A percentile compares a stretch with the other conserved stretches of the same genome.
phyloP scores from a whole-genome alignment of 257 asterid genomes.

The Solanum verrucosum region DNA sequence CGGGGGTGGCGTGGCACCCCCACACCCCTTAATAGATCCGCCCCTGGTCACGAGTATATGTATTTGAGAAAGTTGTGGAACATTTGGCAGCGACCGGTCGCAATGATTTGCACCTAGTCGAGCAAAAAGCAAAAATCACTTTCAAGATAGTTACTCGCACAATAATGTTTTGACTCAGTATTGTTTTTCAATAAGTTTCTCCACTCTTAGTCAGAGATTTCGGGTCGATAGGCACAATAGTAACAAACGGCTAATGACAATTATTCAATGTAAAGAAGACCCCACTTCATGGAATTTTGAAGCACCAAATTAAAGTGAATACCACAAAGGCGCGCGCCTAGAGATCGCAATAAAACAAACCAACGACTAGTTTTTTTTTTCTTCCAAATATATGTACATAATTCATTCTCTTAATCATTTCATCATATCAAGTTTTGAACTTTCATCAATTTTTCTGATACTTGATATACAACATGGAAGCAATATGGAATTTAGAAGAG shows the following conservation, averaged over 20 bases:
- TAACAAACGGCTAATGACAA: constrained; percentile 9
- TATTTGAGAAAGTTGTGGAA: neutral
- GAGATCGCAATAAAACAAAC: neutral
- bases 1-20: too few species aligned
- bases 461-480: constrained; percentile 31
- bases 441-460: neutral
- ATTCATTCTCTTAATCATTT: neutral
- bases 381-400: neutral
- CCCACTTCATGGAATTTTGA: constrained; percentile 5
- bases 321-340: neutral
- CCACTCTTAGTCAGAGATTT: neutral
- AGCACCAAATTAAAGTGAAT: constrained; percentile 2
- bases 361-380: neutral
- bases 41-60: neutral
- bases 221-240: neutral
- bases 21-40: too few species aligned
- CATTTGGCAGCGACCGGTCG: accelerated
- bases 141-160: too few species aligned
- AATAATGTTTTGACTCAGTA: too few species aligned
- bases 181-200: too few species aligned
- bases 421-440: neutral
- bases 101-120: too few species aligned
- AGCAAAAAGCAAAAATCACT: neutral
- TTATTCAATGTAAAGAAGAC: neutral
- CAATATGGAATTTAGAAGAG: constrained; percentile 60